Evolutionary conservation across 306 rosid genomes (phyloP).

Genomic region (Acacia crassicarpa): DNA sequence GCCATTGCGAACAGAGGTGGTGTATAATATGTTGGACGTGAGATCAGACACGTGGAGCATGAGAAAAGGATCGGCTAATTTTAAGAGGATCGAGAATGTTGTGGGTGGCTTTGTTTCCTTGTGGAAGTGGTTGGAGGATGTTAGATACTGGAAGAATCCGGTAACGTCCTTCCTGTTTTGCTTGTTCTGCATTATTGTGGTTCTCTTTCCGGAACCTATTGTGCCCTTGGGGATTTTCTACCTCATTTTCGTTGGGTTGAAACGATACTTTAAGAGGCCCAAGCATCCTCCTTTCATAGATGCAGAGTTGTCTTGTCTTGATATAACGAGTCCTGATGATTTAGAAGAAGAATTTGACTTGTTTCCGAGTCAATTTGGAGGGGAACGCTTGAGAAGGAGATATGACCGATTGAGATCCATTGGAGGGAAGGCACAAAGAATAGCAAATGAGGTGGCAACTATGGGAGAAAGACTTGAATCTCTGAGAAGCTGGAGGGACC

Average conservation of each 20-base stretch:
- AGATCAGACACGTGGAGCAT: slow-evolving; percentile 51
- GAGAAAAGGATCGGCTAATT: slow-evolving; percentile 43
- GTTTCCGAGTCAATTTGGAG: slow-evolving; percentile 37
- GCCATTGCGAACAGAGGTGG: slow-evolving; percentile 40
- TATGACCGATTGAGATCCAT: slow-evolving; percentile 46
- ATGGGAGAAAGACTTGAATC: slow-evolving; percentile 44
- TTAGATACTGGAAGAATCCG: slow-evolving; percentile 38
- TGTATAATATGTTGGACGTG: slow-evolving; percentile 36
- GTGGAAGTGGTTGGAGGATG: slow-evolving; percentile 38
- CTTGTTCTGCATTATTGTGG: slow-evolving; percentile 26
- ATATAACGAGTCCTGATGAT: slow-evolving; percentile 38
- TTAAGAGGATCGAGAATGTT: slow-evolving; percentile 30
- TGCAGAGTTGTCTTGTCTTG: slow-evolving; percentile 37
- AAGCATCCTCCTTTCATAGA: slow-evolving; percentile 42
- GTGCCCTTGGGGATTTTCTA: slow-evolving; percentile 29
- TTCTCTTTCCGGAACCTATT: slow-evolving; percentile 28
- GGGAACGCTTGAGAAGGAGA: slow-evolving; percentile 34
- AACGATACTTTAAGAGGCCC: slow-evolving; percentile 25
- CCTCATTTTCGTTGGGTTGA: slow-evolving; percentile 22
- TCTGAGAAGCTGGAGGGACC: slow-evolving; percentile 50
- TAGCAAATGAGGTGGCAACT: slow-evolving; percentile 34
- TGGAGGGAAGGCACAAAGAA: slow-evolving; percentile 29
- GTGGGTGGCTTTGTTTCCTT: slow-evolving; percentile 17
- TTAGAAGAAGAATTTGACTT: slow-evolving; percentile 48
- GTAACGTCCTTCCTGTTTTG: slow-evolving; percentile 12